Evolutionary conservation across 1,284 basidiomycete species (phyloP), one percentile per base, ranked within the genome.

Genomic region (Ustilago cynodontis): DNA sequence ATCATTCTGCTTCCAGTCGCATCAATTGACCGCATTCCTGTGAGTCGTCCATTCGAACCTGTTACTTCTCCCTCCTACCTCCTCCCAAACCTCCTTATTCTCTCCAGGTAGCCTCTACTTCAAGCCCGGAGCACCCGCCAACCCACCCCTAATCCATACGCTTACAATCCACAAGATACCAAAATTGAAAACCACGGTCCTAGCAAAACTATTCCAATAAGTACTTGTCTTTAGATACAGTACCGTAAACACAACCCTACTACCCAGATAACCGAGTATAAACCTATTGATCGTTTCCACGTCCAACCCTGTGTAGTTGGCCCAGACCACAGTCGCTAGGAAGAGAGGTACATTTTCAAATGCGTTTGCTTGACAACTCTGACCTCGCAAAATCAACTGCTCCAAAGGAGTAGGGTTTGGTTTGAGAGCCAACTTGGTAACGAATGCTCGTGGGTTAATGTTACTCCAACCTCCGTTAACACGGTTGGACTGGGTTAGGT

Each of bases 401-500:
- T 82, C 81, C 24, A 77, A 45, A 3, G 63, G 57, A 8, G 65
- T 57, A 16, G 81, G 66, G 33, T 74, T 74, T 22, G 67, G 68
- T 18, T 56, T 54, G 43, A 59, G 51, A 5, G 73, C 70, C 28
- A 82, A 67, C 13, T 56, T 49, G 2, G 43, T 29, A 3, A 82
- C 81, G 50, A 60, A 82, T 50, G 61, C 57, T 14, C 81, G 71
- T 1, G 81, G 81, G 65, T 82, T 82, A 33, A 77, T 62, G 70
- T 82, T 82, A 37, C 55, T 59, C 81, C 81, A 82, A 18, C 81
- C 81, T 13, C 80, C 80, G 39, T 82, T 72, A 29, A 82, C 45
- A 50, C 74, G 70, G 61, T 78, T 71, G 26, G 54, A 52, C 37
- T 80, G 56, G 53, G 74, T 70, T 20, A 79, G 66, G 52, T 72